A percentile compares a stretch with the other conserved stretches of the same genome.
phyloP scores from a whole-genome alignment of 148 eudicot species.

The Diospyros lotus region DNA sequence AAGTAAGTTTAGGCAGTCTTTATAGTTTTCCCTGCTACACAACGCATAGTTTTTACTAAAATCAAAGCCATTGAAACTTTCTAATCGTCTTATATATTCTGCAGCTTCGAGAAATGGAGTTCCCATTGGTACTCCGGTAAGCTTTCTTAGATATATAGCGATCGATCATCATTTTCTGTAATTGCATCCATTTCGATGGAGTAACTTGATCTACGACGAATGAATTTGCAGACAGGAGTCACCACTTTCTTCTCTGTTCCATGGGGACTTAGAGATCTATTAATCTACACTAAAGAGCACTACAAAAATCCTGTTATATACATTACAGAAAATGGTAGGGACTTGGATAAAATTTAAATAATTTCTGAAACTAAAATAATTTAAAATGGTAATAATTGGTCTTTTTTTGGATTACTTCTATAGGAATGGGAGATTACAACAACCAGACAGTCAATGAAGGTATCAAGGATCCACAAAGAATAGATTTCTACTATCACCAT shows the following conservation, averaged over 20 bases:
- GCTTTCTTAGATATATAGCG: neutral
- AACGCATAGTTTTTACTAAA: neutral
- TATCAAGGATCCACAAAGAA: constrained; percentile 15
- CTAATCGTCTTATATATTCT: neutral
- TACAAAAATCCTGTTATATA: constrained; percentile 18
- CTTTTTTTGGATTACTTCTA: neutral
- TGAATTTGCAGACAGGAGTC: too few relatives aligned
- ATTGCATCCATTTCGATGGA: too few relatives aligned
- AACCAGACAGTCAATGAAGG: constrained; percentile 12
- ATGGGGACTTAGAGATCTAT: constrained; percentile 14
- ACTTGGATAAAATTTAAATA: too few relatives aligned
- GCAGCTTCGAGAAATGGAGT: neutral
- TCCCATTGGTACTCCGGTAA: neutral
- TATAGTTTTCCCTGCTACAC: too few relatives aligned
- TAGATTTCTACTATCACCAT: constrained; percentile 17
- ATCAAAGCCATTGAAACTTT: too few relatives aligned
- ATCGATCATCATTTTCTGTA: too few relatives aligned
- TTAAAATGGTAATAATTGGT: neutral
- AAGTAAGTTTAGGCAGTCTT: neutral
- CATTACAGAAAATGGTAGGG: constrained; percentile 20
- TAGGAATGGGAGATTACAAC: constrained; percentile 23
- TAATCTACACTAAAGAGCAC: constrained; percentile 15
- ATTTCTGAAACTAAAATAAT: too few relatives aligned
- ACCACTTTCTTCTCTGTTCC: neutral
- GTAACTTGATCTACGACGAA: too few relatives aligned